These are phyloP conservation scores for Naganishia sp. DNA, from an alignment of 1,284 basidiomycete species.

Conservation along the genomic window DNA sequence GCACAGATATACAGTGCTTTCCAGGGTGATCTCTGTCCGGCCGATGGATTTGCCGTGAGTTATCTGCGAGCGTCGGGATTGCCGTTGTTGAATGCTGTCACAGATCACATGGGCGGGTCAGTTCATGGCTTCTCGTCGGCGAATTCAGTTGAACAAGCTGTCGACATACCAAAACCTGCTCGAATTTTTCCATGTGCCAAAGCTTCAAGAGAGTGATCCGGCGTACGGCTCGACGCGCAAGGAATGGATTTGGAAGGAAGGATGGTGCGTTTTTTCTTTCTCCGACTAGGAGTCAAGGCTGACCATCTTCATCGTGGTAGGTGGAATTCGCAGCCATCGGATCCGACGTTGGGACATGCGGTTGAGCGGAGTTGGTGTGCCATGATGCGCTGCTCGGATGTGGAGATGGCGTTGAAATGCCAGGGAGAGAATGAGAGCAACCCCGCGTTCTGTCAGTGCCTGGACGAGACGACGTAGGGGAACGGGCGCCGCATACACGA, in stretches of 20 bases:
- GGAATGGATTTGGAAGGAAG: slow-evolving; percentile 48
- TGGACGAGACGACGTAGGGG: not conserved
- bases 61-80: slow-evolving; percentile 30
- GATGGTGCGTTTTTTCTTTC: slow-evolving; percentile 33
- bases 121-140: slow-evolving; percentile 43
- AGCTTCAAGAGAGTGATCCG: slow-evolving; percentile 9
- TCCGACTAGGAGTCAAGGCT: not conserved
- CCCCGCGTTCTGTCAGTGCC: slow-evolving; percentile 22
- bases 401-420: slow-evolving; percentile 35
- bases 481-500: not conserved
- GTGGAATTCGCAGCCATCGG: slow-evolving; percentile 39
- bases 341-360: slow-evolving; percentile 46
- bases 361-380: slow-evolving; percentile 47
- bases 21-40: slow-evolving; percentile 39
- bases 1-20: slow-evolving; percentile 43
- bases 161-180: slow-evolving; percentile 40
- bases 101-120: slow-evolving; percentile 50
- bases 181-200: slow-evolving; percentile 40
- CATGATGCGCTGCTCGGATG: slow-evolving; percentile 44
- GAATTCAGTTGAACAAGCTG: slow-evolving; percentile 40
- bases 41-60: slow-evolving; percentile 34
- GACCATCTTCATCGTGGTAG: not conserved
- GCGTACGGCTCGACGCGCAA: slow-evolving; percentile 31
- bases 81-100: not conserved
- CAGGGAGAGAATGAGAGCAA: slow-evolving; percentile 23